Conservation (phyloP, 2,329 filamentous ascomycete species). For the Curvularia eragrostidis region DNA sequence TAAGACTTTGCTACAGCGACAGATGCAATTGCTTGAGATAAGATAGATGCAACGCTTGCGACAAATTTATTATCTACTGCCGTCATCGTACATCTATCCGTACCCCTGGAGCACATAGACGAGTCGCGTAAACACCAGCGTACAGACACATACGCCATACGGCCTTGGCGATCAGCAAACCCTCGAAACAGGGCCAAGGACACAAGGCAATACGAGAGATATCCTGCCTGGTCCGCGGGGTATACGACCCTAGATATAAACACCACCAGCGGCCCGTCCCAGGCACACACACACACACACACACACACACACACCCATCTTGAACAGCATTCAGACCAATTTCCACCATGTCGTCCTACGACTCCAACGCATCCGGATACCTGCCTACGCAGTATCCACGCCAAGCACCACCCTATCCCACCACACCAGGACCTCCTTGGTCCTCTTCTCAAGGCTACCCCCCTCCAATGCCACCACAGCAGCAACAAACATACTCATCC, state of each 20-base stretch:
- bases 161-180: constrained; percentile 17
- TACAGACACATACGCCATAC: constrained; percentile 27
- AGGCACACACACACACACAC: not conserved
- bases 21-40: not conserved
- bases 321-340: not conserved
- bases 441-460: constrained; percentile 12
- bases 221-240: too few relatives aligned
- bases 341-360: constrained; percentile 32
- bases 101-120: not conserved
- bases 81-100: constrained; percentile 1
- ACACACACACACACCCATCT: not conserved
- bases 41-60: not conserved
- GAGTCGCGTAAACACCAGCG: not conserved
- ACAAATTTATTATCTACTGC: not conserved
- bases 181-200: constrained; percentile 8
- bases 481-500: constrained; percentile 16
- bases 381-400: constrained; percentile 22
- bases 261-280: not conserved
- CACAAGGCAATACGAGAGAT: not conserved
- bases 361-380: constrained; percentile 26
- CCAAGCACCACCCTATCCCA: constrained; percentile 26
- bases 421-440: constrained; percentile 12
- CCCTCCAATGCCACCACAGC: constrained; percentile 17
- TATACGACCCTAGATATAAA: constrained; percentile 11
- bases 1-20: not conserved